A percentile compares a stretch with the other conserved stretches of the same genome.
phyloP scores from a whole-genome alignment of 768 basidiomycete genomes.

The Rhizopogon roseolus region DNA sequence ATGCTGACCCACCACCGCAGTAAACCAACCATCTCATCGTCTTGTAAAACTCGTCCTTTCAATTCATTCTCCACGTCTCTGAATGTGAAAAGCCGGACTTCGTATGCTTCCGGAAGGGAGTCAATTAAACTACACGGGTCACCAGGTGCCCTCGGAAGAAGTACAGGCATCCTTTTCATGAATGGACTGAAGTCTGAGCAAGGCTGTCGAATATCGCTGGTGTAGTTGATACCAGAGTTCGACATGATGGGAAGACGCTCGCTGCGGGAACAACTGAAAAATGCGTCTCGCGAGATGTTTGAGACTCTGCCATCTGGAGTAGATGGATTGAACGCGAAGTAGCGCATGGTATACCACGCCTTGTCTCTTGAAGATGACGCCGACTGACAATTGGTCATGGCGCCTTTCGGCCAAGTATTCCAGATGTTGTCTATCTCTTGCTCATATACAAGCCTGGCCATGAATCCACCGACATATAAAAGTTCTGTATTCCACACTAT shows the following conservation, averaged over 20 bases:
- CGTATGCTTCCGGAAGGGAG: conserved; percentile 49
- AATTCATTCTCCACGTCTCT: conserved; percentile 77
- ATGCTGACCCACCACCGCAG: conserved; percentile 75
- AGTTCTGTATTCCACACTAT: conserved; percentile 89
- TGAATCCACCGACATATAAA: conserved; percentile 74
- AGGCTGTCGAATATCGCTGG: conserved; percentile 64
- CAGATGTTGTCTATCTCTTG: conserved; percentile 61
- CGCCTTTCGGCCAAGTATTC: conserved; percentile 18
- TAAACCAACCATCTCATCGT: conserved; percentile 72
- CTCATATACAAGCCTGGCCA: conserved; percentile 82
- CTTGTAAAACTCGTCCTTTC: conserved; percentile 52
- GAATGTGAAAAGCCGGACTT: conserved; percentile 71
- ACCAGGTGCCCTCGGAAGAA: conserved; percentile 41
- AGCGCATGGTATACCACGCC: conserved; percentile 71
- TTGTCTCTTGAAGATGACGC: background rate
- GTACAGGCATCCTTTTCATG: conserved; percentile 65
- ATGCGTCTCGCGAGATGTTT: conserved; percentile 59
- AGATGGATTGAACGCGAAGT: conserved; percentile 83
- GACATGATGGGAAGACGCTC: conserved; percentile 70
- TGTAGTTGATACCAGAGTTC: conserved; percentile 60
- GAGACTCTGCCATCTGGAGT: conserved; percentile 80
- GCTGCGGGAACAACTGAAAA: conserved; percentile 59
- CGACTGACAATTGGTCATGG: background rate
- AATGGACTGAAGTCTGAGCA: conserved; percentile 63
- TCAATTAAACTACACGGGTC: conserved; percentile 55